Evolutionary conservation across 805 yeast species (phyloP).

Genomic region (Saccharomycopsis sp.): DNA sequence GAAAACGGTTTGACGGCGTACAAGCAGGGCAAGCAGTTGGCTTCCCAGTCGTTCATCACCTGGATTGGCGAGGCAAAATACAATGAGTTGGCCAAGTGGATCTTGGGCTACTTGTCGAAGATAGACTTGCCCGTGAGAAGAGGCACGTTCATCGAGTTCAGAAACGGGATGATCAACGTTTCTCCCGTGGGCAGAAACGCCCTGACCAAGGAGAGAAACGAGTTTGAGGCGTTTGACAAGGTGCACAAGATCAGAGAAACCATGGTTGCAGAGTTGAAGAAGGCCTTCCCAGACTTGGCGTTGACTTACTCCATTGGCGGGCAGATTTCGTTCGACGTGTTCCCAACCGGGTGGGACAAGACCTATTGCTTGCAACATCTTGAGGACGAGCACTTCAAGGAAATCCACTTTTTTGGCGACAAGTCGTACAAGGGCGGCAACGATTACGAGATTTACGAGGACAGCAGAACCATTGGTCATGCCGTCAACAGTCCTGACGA

Average conservation of each 20-base stretch:
- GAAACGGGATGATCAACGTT: constrained; percentile 98
- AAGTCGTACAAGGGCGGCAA: constrained; percentile 96
- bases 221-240: constrained; percentile 78
- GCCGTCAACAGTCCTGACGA: constrained; percentile 85
- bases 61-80: constrained; percentile 96
- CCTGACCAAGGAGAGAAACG: constrained; percentile 85
- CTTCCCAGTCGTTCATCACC: constrained; percentile 86
- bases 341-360: constrained; percentile 99
- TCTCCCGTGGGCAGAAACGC: constrained; percentile 99
- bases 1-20: constrained; percentile 98
- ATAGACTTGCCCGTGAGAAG: constrained; percentile 93
- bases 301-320: constrained; percentile 98
- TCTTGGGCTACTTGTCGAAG: constrained; percentile 74
- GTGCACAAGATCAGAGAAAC: constrained; percentile 72
- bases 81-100: constrained; percentile 79
- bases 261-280: constrained; percentile 77
- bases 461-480: constrained; percentile 91
- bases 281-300: constrained; percentile 72
- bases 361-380: constrained; percentile 95
- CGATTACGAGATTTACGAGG: constrained; percentile 93
- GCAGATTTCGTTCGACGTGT: constrained; percentile 96
- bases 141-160: constrained; percentile 97
- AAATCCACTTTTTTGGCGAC: constrained; percentile 98
- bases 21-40: constrained; percentile 79
- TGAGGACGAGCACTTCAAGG: constrained; percentile 70